Conservation (phyloP, 768 basidiomycete genomes). For the Serendipita sp. region DNA sequence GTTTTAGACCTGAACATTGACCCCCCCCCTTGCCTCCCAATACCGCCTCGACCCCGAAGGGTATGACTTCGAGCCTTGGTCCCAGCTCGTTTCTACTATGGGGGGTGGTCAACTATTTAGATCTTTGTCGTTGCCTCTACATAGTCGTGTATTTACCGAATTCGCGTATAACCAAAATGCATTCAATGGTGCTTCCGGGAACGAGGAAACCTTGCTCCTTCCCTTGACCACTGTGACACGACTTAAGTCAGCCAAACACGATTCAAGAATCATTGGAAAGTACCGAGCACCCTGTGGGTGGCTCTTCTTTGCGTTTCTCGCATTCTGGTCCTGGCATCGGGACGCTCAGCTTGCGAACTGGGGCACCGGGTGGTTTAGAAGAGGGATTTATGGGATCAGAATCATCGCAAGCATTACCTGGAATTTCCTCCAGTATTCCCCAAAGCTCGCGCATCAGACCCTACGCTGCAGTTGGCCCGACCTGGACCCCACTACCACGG, state of each 20-base stretch:
- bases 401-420: neutral
- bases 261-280: slow-evolving; percentile 2
- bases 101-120: neutral
- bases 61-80: slow-evolving; percentile 37
- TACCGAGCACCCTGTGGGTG: neutral
- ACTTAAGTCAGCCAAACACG: neutral
- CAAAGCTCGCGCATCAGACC: neutral
- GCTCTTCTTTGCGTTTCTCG: neutral
- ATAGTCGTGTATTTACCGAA: neutral
- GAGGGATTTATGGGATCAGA: neutral
- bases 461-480: neutral
- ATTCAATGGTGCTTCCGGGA: neutral
- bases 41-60: slow-evolving; percentile 52
- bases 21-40: slow-evolving; percentile 10
- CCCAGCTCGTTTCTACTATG: neutral
- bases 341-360: neutral
- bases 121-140: neutral
- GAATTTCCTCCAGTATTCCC: neutral
- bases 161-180: neutral
- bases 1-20: too few relatives aligned
- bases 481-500: neutral
- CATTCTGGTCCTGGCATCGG: neutral
- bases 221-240: neutral
- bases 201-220: neutral
- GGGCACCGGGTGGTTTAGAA: neutral